Conservation (phyloP, 139 green algal genomes). For the Picochlorum sp. region DNA sequence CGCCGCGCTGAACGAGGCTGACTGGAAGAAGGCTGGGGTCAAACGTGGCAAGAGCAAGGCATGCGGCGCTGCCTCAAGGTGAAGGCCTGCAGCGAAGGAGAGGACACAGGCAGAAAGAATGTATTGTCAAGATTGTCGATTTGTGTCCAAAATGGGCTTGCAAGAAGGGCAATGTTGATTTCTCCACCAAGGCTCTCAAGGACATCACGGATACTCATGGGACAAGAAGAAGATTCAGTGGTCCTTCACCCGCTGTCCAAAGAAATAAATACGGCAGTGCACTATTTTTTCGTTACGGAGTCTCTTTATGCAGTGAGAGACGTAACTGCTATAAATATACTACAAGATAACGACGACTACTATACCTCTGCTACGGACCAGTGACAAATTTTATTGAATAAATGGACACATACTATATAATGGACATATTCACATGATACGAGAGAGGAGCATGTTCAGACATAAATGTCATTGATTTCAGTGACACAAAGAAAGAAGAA, state of each 20-base stretch:
- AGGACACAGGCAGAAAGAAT: not conserved
- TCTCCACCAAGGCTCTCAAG: constrained; percentile 14
- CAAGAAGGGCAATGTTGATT: constrained; percentile 11
- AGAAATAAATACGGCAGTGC: not conserved
- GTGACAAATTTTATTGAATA: too few relatives aligned
- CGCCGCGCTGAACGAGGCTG: constrained; percentile 10
- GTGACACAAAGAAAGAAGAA: too few relatives aligned
- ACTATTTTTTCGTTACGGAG: too few relatives aligned
- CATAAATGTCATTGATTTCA: too few relatives aligned
- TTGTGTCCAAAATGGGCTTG: constrained; percentile 3
- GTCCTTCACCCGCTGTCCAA: not conserved
- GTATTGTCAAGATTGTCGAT: constrained; percentile 10
- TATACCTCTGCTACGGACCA: too few relatives aligned
- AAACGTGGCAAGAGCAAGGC: constrained; percentile 1
- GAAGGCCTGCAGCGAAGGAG: not conserved
- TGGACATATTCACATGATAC: too few relatives aligned
- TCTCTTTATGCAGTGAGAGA: too few relatives aligned
- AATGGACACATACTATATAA: too few relatives aligned
- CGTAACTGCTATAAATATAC: too few relatives aligned
- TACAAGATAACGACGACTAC: too few relatives aligned
- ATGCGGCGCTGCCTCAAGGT: constrained; percentile 9
- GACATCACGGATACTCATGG: constrained; percentile 16
- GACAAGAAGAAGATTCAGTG: constrained; percentile 13
- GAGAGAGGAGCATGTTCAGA: too few relatives aligned
- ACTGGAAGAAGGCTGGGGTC: constrained; percentile 8